phyloP scores from a whole-genome alignment of 176 grass and related monocot species.

The Miscanthus lutarioriparius region DNA sequence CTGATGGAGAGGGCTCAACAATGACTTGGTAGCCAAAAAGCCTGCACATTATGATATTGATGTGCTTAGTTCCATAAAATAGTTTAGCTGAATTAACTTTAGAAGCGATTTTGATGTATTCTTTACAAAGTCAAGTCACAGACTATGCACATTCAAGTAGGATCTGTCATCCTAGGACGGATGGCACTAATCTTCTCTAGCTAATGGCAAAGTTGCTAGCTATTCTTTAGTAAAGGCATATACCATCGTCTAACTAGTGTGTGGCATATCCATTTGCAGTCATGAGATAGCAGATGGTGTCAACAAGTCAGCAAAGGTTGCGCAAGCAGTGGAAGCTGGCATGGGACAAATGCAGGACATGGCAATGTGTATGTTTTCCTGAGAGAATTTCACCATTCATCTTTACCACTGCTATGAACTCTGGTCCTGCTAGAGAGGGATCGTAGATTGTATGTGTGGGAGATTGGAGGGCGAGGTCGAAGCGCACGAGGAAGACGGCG shows the following conservation, averaged over 20 bases:
- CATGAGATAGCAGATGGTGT: slow-evolving; percentile 67
- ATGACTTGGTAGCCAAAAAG: background rate
- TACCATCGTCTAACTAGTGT: background rate
- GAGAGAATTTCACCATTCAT: background rate
- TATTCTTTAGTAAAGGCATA: background rate
- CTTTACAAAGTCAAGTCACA: background rate
- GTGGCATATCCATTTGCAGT: slow-evolving; percentile 41
- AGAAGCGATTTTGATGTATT: background rate
- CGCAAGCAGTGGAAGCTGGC: slow-evolving; percentile 59
- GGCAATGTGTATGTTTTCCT: slow-evolving; percentile 57
- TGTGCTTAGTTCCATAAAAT: background rate
- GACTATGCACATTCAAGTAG: background rate
- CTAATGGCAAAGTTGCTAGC: background rate
- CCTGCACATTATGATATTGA: background rate
- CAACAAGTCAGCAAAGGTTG: slow-evolving; percentile 71
- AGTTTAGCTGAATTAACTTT: background rate
- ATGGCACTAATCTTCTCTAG: background rate
- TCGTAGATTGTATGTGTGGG: too few species aligned
- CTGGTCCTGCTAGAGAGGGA: too few species aligned
- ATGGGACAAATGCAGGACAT: slow-evolving; percentile 66
- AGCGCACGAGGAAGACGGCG: too few species aligned
- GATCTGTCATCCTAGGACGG: background rate
- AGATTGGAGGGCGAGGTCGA: too few species aligned
- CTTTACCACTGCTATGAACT: background rate
- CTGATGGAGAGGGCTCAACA: background rate